Percentiles rank a stretch among this genome's conserved stretches.
phyloP scores from a whole-genome alignment of 139 green algal species.

The Coccomyxa sp. region DNA sequence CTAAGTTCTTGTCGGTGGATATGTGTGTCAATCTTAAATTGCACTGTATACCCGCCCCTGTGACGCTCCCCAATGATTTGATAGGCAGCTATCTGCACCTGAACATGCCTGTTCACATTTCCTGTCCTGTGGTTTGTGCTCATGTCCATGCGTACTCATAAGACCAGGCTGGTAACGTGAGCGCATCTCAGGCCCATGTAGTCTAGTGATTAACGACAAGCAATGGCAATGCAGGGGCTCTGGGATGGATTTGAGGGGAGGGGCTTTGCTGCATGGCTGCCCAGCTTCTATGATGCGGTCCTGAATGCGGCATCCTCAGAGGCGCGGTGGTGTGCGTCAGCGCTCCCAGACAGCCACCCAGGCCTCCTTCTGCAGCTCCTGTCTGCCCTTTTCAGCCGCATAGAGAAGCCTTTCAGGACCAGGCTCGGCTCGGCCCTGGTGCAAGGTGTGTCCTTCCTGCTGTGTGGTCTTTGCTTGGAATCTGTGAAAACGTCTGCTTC shows the following conservation, averaged over 20 bases:
- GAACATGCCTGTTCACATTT: too few species aligned
- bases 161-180: too few species aligned
- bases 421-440: slow-evolving; percentile 41
- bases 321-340: slow-evolving; percentile 43
- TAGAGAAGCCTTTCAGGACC: slow-evolving; percentile 25
- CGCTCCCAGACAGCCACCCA: slow-evolving; percentile 41
- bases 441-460: neutral
- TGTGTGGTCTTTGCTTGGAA: too few species aligned
- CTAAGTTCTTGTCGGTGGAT: neutral
- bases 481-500: too few species aligned
- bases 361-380: slow-evolving; percentile 49
- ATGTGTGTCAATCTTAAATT: too few species aligned
- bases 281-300: slow-evolving; percentile 64
- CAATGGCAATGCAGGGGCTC: slow-evolving; percentile 5
- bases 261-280: slow-evolving; percentile 51
- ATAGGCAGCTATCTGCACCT: too few species aligned
- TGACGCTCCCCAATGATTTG: too few species aligned
- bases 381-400: slow-evolving; percentile 17
- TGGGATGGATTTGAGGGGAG: slow-evolving; percentile 44
- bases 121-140: too few species aligned
- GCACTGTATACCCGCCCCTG: too few species aligned
- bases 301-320: slow-evolving; percentile 48
- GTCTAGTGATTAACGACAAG: too few species aligned
- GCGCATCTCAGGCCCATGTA: too few species aligned
- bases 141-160: too few species aligned